Evolutionary conservation across 306 rosid genomes (phyloP).

Genomic region (Dicorynia guianensis): DNA sequence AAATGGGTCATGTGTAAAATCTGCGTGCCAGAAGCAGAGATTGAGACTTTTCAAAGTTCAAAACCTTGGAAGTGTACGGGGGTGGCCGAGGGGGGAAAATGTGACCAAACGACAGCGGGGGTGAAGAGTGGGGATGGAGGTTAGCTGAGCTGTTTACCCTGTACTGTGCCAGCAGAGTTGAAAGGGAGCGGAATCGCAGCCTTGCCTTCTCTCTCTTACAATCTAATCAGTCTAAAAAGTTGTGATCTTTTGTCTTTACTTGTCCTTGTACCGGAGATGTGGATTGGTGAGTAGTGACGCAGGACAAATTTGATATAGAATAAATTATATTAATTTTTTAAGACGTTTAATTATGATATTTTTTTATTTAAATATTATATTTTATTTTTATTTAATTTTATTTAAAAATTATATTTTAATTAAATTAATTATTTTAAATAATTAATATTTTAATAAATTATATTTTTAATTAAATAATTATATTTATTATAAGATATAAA

Average conservation of each 20-base stretch:
- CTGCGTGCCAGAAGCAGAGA: neutral
- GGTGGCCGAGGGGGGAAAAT: too few species aligned
- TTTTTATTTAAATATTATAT: too few species aligned
- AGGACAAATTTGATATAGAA: too few species aligned
- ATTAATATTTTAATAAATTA: too few species aligned
- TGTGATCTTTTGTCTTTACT: constrained; percentile 27
- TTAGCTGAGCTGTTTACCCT: constrained; percentile 43
- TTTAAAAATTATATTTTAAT: too few species aligned
- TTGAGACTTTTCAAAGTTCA: too few species aligned
- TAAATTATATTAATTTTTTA: too few species aligned
- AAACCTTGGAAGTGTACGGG: neutral
- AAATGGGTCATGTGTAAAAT: neutral
- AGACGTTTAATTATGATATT: too few species aligned
- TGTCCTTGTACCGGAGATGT: constrained; percentile 32
- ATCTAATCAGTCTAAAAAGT: constrained; percentile 44
- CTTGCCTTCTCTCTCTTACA: constrained; percentile 25
- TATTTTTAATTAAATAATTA: too few species aligned
- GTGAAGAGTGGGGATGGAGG: neutral
- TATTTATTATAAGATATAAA: too few species aligned
- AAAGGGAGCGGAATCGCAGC: constrained; percentile 18
- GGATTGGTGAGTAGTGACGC: neutral
- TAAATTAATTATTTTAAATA: too few species aligned
- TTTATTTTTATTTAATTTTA: too few species aligned
- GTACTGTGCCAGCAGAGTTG: constrained; percentile 11
- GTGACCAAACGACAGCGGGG: constrained; percentile 1